Conservation (phyloP, 108 stramenopile species). For the Conticribra weissflogii region DNA sequence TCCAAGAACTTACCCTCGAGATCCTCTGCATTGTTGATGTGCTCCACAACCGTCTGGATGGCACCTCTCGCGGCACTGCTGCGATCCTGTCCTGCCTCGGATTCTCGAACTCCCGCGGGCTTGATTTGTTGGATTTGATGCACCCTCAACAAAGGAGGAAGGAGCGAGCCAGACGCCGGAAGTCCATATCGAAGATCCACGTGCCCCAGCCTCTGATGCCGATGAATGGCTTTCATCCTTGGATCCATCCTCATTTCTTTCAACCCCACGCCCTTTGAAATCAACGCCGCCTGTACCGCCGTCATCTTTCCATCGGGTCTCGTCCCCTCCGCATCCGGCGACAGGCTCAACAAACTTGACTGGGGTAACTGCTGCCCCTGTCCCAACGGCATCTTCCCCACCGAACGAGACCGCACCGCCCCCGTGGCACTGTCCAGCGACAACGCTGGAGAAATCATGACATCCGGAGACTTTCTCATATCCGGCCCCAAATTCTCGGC, state of each 20-base stretch:
- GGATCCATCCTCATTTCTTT: slow-evolving; percentile 32
- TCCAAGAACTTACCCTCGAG: slow-evolving; percentile 1
- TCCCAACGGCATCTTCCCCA: background rate
- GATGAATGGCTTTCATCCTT: slow-evolving; percentile 28
- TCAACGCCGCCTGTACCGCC: slow-evolving; percentile 64
- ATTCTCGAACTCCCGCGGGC: background rate
- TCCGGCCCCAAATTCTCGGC: background rate
- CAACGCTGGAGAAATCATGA: background rate
- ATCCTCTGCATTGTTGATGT: background rate
- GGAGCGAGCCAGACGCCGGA: slow-evolving; percentile 6
- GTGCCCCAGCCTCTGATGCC: slow-evolving; percentile 44
- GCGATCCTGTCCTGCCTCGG: background rate
- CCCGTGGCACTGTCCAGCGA: background rate
- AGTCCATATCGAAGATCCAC: slow-evolving; percentile 11
- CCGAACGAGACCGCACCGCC: background rate
- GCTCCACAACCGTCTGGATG: slow-evolving; percentile 18
- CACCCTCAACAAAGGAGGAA: slow-evolving; percentile 25
- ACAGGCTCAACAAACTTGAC: background rate
- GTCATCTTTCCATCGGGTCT: slow-evolving; percentile 43
- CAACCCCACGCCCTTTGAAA: slow-evolving; percentile 63
- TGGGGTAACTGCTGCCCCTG: no score
- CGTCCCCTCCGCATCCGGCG: slow-evolving; percentile 26
- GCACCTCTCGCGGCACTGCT: slow-evolving; percentile 7
- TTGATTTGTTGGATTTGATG: slow-evolving; percentile 25
- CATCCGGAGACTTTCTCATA: background rate